Base-by-base conservation (phyloP, 495 filamentous ascomycete species). In the Penicillium turbatum region DNA sequence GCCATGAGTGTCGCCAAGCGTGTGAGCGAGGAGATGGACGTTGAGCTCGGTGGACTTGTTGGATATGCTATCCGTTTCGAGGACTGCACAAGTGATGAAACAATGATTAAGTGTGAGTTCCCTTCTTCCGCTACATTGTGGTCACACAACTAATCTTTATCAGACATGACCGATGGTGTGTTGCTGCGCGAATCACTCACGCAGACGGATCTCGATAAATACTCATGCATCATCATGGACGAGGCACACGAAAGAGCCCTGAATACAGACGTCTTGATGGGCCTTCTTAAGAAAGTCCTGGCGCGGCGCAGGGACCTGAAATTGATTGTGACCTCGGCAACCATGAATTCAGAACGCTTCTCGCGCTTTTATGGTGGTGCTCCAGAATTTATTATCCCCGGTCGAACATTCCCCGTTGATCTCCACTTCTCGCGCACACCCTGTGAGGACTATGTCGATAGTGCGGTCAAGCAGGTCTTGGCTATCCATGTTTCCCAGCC, bases 161-260 rank as follows among this genome's bases (percentile, higher is more conserved):
- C 52, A 79, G 77, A 99, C 64, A 97, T 99, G 95, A 99, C 95
- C 1, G 95, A 99, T 63, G 95, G 95, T 70, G 91, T 99, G 6
- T 76, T 99, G 21, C 80, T 99, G 13, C 85, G 95, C 64, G 95
- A 99, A 62, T 96, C 89, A 12, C 80, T 99, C 8, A 87, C 88
- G 44, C 91, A 97, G 62, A 79, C 83, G 13, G 95, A 99, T 64
- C 80, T 99, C 19, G 95, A 97, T 68, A 88, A 88, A 62, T 99
- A 99, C 69, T 96, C 92, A 11, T 96, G 90, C 66, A 91, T 99
- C 45, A 99, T 99, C 67, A 97, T 99, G 93, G 95, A 99, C 69
- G 95, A 99, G 73, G 95, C 95, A 3, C 95, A 99, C 77, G 95
- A 99, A 67, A 82, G 95, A 64, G 92, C 93, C 0, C 75, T 99